phyloP scores from a whole-genome alignment of 164 flowering plant genomes.

The Cinnamomum chago region DNA sequence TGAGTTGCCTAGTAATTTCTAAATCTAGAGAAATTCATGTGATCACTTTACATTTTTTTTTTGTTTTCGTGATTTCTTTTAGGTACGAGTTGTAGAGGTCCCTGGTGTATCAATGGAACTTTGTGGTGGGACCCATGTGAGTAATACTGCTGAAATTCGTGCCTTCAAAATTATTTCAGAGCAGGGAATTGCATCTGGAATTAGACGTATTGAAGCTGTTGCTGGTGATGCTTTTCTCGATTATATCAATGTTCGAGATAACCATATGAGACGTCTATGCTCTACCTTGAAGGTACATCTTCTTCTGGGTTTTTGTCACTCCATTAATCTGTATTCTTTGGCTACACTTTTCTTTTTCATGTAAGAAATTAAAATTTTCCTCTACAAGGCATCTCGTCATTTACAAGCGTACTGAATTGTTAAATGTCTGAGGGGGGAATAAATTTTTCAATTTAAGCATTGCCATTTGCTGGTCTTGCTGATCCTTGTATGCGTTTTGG shows the following conservation, averaged over 20 bases:
- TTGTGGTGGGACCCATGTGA: conserved; percentile 96
- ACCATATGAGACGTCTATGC: conserved; percentile 65
- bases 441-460: no score
- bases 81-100: conserved; percentile 98
- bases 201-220: conserved; percentile 89
- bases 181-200: conserved; percentile 93
- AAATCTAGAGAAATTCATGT: neutral
- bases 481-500: neutral
- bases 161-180: conserved; percentile 90
- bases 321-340: neutral
- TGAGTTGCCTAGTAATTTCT: neutral
- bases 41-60: neutral
- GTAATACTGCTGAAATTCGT: conserved; percentile 77
- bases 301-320: conserved; percentile 1
- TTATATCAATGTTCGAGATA: conserved; percentile 57
- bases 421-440: no score
- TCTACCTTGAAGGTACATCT: conserved; percentile 64
- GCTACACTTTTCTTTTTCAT: neutral
- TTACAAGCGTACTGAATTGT: neutral
- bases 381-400: neutral
- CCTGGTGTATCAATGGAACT: conserved; percentile 98
- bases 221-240: conserved; percentile 87
- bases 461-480: neutral
- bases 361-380: neutral
- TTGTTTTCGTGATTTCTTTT: conserved; percentile 10